A percentile compares a stretch with the other conserved stretches of the same genome.
Evolutionary conservation across 208 protist species (phyloP).

Genomic region (Leishmania turanica): DNA sequence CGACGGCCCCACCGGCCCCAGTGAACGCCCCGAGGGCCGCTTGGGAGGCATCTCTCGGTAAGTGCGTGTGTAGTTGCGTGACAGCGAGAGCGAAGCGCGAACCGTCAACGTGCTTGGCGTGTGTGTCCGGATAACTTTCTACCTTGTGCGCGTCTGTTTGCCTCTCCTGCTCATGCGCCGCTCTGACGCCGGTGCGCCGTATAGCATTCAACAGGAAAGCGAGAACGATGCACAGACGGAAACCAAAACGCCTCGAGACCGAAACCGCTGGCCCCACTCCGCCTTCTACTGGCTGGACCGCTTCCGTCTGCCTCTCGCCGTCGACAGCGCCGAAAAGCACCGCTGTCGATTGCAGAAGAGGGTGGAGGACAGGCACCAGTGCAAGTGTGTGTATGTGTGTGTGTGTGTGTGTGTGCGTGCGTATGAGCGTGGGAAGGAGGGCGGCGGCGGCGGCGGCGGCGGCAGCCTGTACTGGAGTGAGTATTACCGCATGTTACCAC

Average conservation of each 20-base stretch:
- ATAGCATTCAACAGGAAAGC: neutral
- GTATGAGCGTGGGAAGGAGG: neutral
- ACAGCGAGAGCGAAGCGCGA: neutral
- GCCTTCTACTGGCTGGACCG: neutral
- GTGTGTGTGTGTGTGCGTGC: neutral
- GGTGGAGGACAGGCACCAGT: neutral
- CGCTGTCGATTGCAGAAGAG: neutral
- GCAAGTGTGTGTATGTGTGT: neutral
- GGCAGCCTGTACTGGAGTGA: neutral
- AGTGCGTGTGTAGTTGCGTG: neutral
- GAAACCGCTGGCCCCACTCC: neutral
- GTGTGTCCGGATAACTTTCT: neutral
- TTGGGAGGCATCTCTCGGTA: conserved; percentile 18
- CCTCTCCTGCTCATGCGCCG: neutral
- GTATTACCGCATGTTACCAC: neutral
- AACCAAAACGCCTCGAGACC: neutral
- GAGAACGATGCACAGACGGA: neutral
- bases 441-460: too few species aligned
- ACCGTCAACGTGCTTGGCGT: neutral
- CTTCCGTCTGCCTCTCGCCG: neutral
- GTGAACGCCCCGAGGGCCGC: neutral
- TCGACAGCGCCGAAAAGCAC: neutral
- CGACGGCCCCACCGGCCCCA: conserved; percentile 5
- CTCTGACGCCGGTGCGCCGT: neutral
- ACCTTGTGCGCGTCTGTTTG: too few species aligned